phyloP scores from a whole-genome alignment of 208 protist genomes.

The Leishmania amazonensis region DNA sequence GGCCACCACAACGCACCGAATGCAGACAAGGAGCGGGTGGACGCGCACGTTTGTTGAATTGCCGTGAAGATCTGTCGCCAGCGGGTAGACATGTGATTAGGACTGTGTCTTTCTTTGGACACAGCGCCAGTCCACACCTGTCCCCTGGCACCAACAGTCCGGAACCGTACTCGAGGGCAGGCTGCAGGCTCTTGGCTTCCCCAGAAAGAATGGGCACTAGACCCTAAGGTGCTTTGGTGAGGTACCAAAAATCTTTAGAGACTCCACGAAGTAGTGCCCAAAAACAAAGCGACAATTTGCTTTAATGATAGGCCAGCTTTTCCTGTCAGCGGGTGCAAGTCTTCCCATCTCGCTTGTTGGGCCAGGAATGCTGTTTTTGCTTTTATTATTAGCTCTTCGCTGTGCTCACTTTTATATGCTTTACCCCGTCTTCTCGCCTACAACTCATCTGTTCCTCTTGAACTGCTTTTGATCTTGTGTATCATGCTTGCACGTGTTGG shows the following conservation, averaged over 20 bases:
- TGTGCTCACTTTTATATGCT: no score
- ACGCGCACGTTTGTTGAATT: no score
- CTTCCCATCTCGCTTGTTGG: no score
- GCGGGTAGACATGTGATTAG: neutral
- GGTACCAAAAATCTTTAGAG: constrained; percentile 62
- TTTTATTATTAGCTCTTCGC: no score
- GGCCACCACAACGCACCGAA: no score
- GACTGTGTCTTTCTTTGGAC: neutral
- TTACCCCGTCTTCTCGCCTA: neutral
- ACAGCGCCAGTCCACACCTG: neutral
- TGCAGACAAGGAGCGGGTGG: no score
- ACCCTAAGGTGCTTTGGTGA: constrained; percentile 64
- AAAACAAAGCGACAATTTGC: no score
- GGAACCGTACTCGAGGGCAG: neutral
- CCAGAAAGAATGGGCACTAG: no score
- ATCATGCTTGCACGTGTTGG: constrained; percentile 34
- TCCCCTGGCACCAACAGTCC: neutral
- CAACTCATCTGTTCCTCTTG: neutral
- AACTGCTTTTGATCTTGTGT: neutral
- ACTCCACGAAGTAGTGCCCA: constrained; percentile 8
- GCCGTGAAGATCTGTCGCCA: no score
- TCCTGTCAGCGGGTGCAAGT: no score
- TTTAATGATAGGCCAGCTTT: no score
- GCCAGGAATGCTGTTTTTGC: no score
- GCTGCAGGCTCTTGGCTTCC: neutral